Base-by-base conservation (phyloP, 2,329 filamentous ascomycete species). In the Aspergillus brunneoviolaceus region DNA sequence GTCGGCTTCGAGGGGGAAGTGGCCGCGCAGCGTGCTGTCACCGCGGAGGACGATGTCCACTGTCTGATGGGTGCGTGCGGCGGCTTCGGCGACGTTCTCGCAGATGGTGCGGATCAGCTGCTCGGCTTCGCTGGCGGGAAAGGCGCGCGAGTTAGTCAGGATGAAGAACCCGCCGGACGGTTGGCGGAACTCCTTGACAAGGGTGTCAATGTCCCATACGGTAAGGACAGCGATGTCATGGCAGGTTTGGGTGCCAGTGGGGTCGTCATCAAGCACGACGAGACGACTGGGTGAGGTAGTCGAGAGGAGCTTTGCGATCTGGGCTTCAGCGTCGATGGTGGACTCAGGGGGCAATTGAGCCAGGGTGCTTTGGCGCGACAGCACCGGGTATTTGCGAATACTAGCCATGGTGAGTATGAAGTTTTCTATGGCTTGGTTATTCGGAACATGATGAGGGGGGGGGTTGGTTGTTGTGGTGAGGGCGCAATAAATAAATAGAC, bases 201-300 rank as follows among this genome's bases (percentile, higher is more conserved):
- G 74, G 0, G 77, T 80, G 1, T 72, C 63, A 5, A 77, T 63
- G 59, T 82, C 80, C 83, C 83, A 86, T 5, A 81, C 80, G 0
- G 82, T 84, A 21, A 87, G 74, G 1, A 86, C 82, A 53, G 76
- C 72, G 60, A 87, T 81, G 63, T 82, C 79, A 69, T 86, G 82
- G 69, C 84, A 85, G n/a, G 84, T 86, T 66, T 86, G 84, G 0
- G 84, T 86, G n/a, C 84, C 83, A 0, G 84, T 86, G 33, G 84
- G 83, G 58, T 86, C 83, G 60, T 86, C 84, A 56, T 85, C 83
- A 29, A 76, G 69, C 1, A 75, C 71, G 16, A 76, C 73, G 7
- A 76, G 70, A 4, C 70, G 71, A 45, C 68, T 72, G 54, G 67
- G 62, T 10, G 63, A 62, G 9, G 67, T 57, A n/a, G 66, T 69